phyloP scores from a whole-genome alignment of 192 early-diverging fungal species.

The Mortierella hygrophila region DNA sequence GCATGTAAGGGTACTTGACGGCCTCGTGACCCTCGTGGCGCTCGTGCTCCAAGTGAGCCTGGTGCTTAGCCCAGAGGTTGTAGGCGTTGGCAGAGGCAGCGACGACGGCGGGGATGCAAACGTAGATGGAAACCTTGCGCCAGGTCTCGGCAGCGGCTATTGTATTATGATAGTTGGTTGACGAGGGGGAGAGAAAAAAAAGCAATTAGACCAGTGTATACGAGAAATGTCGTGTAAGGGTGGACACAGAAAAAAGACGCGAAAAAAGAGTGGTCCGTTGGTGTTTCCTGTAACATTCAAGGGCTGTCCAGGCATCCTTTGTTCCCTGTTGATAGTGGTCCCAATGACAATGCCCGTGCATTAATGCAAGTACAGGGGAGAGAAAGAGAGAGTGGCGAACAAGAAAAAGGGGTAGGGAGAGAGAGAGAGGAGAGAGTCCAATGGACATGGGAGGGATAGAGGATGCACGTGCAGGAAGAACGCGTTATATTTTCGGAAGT shows the following conservation, averaged over 20 bases:
- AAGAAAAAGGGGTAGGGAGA: not conserved
- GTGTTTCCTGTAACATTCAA: too few relatives aligned
- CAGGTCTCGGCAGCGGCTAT: constrained; percentile 56
- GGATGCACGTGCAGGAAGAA: not conserved
- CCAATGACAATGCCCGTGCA: too few relatives aligned
- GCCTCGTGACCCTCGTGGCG: constrained; percentile 53
- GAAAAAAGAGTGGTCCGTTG: not conserved
- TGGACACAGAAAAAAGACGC: not conserved
- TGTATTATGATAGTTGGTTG: not conserved
- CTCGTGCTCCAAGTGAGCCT: constrained; percentile 57
- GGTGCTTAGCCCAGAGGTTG: constrained; percentile 55
- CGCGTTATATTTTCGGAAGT: constrained; percentile 2
- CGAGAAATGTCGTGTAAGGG: not conserved
- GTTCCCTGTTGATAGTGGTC: not conserved
- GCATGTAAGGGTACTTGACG: constrained; percentile 57
- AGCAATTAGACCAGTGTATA: not conserved
- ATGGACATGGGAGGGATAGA: not conserved
- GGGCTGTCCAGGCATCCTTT: not conserved
- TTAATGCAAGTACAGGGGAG: too few relatives aligned
- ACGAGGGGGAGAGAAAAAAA: not conserved
- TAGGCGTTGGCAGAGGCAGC: constrained; percentile 53
- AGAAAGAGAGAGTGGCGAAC: too few relatives aligned
- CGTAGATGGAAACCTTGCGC: constrained; percentile 60
- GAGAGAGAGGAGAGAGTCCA: not conserved
- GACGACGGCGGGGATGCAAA: constrained; percentile 49